Evolutionary conservation across 192 early-diverging fungal genomes (phyloP).

Genomic region (Coemansia sp.): DNA sequence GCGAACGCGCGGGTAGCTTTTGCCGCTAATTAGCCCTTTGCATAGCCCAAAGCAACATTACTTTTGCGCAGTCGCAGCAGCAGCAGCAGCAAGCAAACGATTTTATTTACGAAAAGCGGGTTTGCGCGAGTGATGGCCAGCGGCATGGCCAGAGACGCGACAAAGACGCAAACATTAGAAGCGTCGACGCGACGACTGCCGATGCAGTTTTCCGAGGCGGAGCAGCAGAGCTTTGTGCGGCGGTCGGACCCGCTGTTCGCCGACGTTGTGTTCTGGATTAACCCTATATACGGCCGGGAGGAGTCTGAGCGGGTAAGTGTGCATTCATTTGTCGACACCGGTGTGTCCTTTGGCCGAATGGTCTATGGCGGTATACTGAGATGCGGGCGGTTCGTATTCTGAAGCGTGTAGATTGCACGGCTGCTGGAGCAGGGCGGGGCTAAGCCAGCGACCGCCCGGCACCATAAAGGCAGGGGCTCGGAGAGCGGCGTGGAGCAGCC

Average conservation of each 20-base stretch:
- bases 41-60: too few species aligned
- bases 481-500: not conserved
- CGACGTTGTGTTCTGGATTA: constrained; percentile 48
- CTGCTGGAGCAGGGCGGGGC: constrained; percentile 32
- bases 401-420: constrained; percentile 23
- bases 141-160: not conserved
- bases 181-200: not conserved
- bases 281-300: constrained; percentile 12
- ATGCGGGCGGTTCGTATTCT: not conserved
- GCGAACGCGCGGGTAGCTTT: too few species aligned
- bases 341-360: not conserved
- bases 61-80: too few species aligned
- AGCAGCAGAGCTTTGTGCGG: constrained; percentile 35
- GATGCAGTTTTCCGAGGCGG: constrained; percentile 16
- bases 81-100: not conserved
- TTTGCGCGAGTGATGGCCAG: not conserved
- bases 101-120: not conserved
- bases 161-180: not conserved
- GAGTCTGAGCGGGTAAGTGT: constrained; percentile 28
- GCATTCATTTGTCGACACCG: not conserved
- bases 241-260: constrained; percentile 26
- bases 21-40: too few species aligned
- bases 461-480: constrained; percentile 1
- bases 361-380: not conserved
- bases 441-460: constrained; percentile 25